These are phyloP conservation scores for Pichia manshurica DNA, from an alignment of 805 yeast species.

Conservation along the genomic window DNA sequence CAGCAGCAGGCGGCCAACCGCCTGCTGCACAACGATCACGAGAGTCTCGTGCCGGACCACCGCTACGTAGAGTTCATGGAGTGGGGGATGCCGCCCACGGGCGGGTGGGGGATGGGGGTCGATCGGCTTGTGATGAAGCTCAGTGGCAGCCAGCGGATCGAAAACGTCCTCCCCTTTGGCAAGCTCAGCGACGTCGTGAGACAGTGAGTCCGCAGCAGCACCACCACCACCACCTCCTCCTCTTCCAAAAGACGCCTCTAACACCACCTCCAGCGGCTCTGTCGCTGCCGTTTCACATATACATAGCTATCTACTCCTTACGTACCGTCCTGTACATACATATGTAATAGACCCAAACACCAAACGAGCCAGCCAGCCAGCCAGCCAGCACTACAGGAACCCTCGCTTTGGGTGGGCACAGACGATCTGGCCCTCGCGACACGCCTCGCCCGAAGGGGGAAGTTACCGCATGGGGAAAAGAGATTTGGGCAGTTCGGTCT, in stretches of 20 bases:
- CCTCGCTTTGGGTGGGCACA: no score
- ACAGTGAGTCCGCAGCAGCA: no score
- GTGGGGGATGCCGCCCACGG: constrained; percentile 95
- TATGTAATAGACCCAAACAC: no score
- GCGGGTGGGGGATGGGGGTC: constrained; percentile 96
- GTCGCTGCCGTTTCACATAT: no score
- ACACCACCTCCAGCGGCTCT: no score
- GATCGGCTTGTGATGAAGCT: constrained; percentile 83
- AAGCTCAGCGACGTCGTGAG: constrained; percentile 60
- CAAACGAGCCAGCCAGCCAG: no score
- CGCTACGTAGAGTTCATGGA: constrained; percentile 72
- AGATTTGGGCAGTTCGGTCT: no score
- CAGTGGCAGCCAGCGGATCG: constrained; percentile 60
- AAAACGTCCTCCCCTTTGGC: constrained; percentile 72
- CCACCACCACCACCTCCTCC: no score
- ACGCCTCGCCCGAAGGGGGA: not conserved
- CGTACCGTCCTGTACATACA: no score
- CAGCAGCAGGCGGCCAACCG: constrained; percentile 47
- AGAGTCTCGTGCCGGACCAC: constrained; percentile 65
- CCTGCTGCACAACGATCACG: constrained; percentile 44
- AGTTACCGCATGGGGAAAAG: not conserved
- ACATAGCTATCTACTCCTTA: no score
- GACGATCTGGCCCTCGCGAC: no score
- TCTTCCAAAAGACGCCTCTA: no score
- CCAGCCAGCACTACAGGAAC: not conserved